Conservation (phyloP, 257 asterid genomes). For the Solanum chiquidenum region DNA sequence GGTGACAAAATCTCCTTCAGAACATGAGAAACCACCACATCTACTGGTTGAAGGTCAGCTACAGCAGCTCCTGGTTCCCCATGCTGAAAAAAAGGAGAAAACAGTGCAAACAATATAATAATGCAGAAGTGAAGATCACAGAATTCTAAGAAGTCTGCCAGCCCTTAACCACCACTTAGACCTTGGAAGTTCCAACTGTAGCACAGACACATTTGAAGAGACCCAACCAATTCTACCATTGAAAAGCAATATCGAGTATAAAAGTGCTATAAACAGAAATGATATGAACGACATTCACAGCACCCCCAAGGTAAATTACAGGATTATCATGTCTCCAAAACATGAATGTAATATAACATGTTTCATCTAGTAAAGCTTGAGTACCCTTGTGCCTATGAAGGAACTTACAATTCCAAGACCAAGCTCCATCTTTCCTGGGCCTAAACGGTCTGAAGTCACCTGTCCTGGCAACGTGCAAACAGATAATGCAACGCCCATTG, state of each 20-base stretch:
- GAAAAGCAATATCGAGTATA: background rate
- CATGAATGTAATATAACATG: background rate
- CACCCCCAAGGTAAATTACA: background rate
- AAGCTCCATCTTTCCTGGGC: conserved; percentile 97
- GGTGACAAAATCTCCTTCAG: conserved; percentile 67
- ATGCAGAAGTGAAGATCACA: background rate
- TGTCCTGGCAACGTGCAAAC: conserved; percentile 96
- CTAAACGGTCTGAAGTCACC: conserved; percentile 78
- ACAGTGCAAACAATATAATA: background rate
- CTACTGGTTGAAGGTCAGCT: conserved; percentile 85
- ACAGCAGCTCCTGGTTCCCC: conserved; percentile 99
- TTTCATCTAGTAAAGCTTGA: background rate
- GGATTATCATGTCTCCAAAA: background rate
- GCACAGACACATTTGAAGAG: background rate
- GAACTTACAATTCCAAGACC: conserved; percentile 96
- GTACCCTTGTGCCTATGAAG: background rate
- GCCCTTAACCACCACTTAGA: background rate
- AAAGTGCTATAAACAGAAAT: background rate
- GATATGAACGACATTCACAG: background rate
- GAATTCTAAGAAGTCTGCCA: background rate
- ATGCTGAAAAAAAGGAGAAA: conserved; percentile 46
- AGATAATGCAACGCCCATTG: conserved; percentile 97
- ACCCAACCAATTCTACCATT: background rate
- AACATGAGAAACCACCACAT: conserved; percentile 86
- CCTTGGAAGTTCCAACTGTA: background rate